Base-by-base conservation (phyloP, 139 green algal species). In the Micractinium sp. region DNA sequence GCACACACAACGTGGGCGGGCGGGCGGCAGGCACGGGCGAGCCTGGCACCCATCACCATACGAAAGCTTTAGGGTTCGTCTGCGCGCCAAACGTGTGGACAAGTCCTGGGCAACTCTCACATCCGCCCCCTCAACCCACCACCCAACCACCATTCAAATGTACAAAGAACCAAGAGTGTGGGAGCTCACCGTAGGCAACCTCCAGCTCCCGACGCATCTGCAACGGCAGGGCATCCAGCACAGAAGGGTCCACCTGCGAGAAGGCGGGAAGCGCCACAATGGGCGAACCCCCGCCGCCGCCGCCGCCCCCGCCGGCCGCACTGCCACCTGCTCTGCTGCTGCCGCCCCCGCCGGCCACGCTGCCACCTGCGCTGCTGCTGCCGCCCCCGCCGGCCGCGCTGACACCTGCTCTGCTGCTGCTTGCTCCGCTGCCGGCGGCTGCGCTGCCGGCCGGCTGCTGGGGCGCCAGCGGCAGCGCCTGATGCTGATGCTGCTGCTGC, bases 201-300 rank as follows among this genome's bases (percentile, higher is more conserved):
- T 97, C 94, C 67, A 98, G 81, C 89, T 98, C 96, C 0, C 93
- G 88, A 74, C 89, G 87, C 9, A 97, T 25, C 4, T 92, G 86
- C 67, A 92, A 81, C 9, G 96, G 96, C 82, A 98, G 92, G 0
- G 90, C 94, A 4, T 93, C 91, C 73, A 97, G 61, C 73, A 97
- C 95, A 18, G 90, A 88, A 0, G 85, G 85, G 82, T 98, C 96
- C 15, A 98, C 85, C 76, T 97, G 91, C 2, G 93, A 95, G 3
- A 89, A 47, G 16, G 95, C 90, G 2, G 93, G 92, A 87, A 97
- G 79, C 0, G 85, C 74, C 77, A 77, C 76, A 23, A 93, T 87
- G 35, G 69, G 67, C 1, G 80, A 74, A 18, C 23, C 33, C 18
- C 23, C 79, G n/a, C 15, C 41, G 12, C n/a, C 41, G 12, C n/a